Percentiles rank a stretch among this genome's conserved stretches.
Conservation (phyloP, 75 land plant genomes). For the Cunninghamia lanceolata region DNA sequence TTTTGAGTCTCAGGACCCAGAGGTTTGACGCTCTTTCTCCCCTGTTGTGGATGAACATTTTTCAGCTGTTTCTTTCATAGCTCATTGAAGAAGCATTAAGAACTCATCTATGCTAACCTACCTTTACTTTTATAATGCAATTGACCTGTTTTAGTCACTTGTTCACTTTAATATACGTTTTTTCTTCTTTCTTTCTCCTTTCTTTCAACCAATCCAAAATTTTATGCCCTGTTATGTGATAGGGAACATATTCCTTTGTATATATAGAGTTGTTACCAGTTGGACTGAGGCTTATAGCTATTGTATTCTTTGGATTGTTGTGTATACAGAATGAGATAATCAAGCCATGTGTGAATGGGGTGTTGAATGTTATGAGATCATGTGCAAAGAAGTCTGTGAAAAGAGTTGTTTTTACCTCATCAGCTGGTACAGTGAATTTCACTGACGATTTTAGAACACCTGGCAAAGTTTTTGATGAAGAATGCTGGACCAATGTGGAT, state of each 20-base stretch:
- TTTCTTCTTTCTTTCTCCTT: neutral
- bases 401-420: conserved; percentile 66
- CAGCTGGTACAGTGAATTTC: conserved; percentile 62
- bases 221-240: neutral
- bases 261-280: neutral
- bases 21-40: conserved; percentile 4
- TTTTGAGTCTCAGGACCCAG: conserved; percentile 17
- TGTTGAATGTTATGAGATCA: conserved; percentile 54
- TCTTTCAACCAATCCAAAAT: no score
- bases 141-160: neutral
- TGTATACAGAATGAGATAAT: conserved; percentile 58
- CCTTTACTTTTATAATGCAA: neutral
- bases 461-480: conserved; percentile 42
- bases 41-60: neutral
- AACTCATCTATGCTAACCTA: neutral
- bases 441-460: conserved; percentile 34
- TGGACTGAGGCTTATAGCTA: neutral
- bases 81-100: neutral
- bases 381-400: conserved; percentile 63
- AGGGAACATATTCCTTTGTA: neutral
- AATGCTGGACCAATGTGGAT: conserved; percentile 53
- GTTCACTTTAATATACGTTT: neutral
- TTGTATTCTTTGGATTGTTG: neutral
- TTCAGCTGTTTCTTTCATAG: neutral
- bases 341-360: conserved; percentile 59